phyloP scores from a whole-genome alignment of 495 filamentous ascomycete species.

The Aspergillus saccharolyticus region DNA sequence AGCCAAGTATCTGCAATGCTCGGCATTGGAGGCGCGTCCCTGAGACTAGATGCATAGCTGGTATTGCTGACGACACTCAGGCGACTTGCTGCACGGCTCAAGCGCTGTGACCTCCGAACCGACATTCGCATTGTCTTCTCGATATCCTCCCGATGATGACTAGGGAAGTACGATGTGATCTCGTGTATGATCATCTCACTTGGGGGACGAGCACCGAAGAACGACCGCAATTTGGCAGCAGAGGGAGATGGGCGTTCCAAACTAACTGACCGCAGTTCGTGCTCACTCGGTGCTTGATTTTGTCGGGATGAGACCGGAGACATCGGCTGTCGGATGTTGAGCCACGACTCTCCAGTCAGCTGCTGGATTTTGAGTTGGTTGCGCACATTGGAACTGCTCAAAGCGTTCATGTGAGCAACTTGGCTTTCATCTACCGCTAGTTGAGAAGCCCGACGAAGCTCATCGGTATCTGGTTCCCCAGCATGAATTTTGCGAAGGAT shows the following conservation, averaged over 20 bases:
- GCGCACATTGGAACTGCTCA: constrained; percentile 59
- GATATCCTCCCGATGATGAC: constrained; percentile 86
- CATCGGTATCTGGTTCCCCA: constrained; percentile 75
- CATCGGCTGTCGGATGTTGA: constrained; percentile 74
- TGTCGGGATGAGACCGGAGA: constrained; percentile 67
- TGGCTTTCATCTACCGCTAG: constrained; percentile 82
- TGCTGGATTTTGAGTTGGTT: constrained; percentile 75
- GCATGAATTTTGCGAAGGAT: constrained; percentile 86
- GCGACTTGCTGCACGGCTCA: constrained; percentile 87
- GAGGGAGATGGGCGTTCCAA: constrained; percentile 44
- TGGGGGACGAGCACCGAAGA: constrained; percentile 87
- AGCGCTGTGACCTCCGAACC: constrained; percentile 77
- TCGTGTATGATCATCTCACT: constrained; percentile 97
- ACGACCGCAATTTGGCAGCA: constrained; percentile 56
- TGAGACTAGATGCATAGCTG: constrained; percentile 85
- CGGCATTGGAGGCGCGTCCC: constrained; percentile 85
- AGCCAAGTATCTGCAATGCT: constrained; percentile 94
- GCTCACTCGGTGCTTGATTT: constrained; percentile 51
- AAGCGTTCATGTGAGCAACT: constrained; percentile 56
- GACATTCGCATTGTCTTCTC: constrained; percentile 90
- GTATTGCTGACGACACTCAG: constrained; percentile 91
- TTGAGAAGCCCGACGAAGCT: constrained; percentile 73
- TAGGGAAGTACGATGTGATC: constrained; percentile 93
- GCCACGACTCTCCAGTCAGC: constrained; percentile 77
- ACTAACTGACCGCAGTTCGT: constrained; percentile 35